These are phyloP conservation scores for Hortaea sp. DNA, from an alignment of 2,329 filamentous ascomycete species.

Conservation along the genomic window DNA sequence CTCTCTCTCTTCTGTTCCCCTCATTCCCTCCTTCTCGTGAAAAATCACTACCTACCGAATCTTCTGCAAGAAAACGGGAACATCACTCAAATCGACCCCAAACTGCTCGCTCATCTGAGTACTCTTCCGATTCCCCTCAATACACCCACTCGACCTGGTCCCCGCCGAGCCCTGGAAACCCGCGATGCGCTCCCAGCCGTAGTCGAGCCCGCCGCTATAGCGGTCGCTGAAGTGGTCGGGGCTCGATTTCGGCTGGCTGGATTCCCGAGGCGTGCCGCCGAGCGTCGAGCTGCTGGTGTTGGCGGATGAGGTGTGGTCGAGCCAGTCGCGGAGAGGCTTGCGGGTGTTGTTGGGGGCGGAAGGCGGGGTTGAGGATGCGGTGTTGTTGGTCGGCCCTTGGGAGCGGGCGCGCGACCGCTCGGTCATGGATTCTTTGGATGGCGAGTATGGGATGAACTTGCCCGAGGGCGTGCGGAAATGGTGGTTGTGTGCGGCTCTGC, in stretches of 20 bases:
- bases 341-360: not conserved
- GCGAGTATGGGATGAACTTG: constrained; percentile 15
- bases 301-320: not conserved
- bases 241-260: constrained; percentile 2
- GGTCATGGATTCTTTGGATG: constrained; percentile 12
- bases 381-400: constrained; percentile 8
- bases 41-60: not conserved
- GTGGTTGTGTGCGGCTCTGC: constrained; percentile 5
- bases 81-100: constrained; percentile 31
- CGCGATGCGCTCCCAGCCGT: constrained; percentile 25
- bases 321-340: not conserved
- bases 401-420: constrained; percentile 18
- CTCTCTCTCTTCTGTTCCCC: too few relatives aligned
- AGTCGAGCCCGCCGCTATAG: constrained; percentile 27
- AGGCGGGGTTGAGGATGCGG: not conserved
- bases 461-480: constrained; percentile 10
- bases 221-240: constrained; percentile 18
- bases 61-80: constrained; percentile 28
- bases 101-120: constrained; percentile 22
- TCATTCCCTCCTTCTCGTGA: too few relatives aligned
- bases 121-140: constrained; percentile 22
- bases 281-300: constrained; percentile 1
- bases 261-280: not conserved
- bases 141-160: constrained; percentile 15
- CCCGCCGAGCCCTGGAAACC: constrained; percentile 29